Conservation (phyloP, 2,329 filamentous ascomycete genomes). For the Botryosphaeria dothidea region DNA sequence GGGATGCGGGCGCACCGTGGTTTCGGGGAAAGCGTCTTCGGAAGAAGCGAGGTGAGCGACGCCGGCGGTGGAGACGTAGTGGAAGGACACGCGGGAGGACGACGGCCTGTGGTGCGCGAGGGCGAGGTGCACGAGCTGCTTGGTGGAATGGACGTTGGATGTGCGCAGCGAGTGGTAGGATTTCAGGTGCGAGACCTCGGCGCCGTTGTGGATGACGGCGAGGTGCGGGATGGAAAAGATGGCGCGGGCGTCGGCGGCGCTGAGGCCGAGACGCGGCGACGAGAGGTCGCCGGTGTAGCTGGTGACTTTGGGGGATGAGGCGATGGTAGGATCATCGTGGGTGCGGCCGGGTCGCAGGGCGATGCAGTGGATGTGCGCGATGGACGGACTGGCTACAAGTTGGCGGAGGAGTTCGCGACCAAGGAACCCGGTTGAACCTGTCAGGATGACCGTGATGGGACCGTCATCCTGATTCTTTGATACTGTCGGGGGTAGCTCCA, state of each 20-base stretch:
- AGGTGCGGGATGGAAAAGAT: neutral
- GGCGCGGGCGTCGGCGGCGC: neutral
- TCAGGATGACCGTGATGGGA: slow-evolving; percentile 21
- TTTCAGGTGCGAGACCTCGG: slow-evolving; percentile 29
- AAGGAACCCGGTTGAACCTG: slow-evolving; percentile 24
- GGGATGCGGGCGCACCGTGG: neutral
- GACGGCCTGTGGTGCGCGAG: too few species aligned
- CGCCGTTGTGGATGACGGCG: slow-evolving; percentile 29
- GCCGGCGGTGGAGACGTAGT: slow-evolving; percentile 22
- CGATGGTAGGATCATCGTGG: neutral
- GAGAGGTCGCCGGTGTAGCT: slow-evolving; percentile 41
- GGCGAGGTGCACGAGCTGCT: slow-evolving; percentile 18
- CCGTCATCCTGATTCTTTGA: neutral
- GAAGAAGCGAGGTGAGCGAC: too few species aligned
- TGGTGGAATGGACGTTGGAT: slow-evolving; percentile 25
- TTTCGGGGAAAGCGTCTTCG: too few species aligned
- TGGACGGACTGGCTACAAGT: slow-evolving; percentile 33
- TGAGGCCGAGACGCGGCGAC: slow-evolving; percentile 23
- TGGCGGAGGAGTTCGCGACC: slow-evolving; percentile 21
- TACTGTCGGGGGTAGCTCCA: neutral
- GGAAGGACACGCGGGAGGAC: slow-evolving; percentile 23
- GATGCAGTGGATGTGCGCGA: slow-evolving; percentile 44
- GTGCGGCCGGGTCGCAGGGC: slow-evolving; percentile 34
- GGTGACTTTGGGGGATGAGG: slow-evolving; percentile 17
- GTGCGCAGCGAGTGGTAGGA: slow-evolving; percentile 28